Conservation (phyloP, 768 basidiomycete species). For the Chalciporus piperatus region DNA sequence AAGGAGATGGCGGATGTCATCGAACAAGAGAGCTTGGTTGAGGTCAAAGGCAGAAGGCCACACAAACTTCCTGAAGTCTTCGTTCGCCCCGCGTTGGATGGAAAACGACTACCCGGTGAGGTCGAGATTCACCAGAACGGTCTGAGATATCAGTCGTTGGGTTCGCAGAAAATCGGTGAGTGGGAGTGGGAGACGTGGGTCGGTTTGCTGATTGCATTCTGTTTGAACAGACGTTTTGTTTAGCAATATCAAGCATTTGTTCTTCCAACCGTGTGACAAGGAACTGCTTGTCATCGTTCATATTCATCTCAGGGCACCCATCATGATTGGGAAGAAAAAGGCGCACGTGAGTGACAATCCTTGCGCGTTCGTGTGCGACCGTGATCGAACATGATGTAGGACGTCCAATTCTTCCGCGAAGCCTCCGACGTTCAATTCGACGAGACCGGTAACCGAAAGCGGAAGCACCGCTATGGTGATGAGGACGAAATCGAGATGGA, state of each 20-base stretch:
- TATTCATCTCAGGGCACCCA: slow-evolving; percentile 88
- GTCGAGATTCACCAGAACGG: slow-evolving; percentile 98
- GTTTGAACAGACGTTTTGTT: slow-evolving; percentile 76
- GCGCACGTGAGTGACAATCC: slow-evolving; percentile 62
- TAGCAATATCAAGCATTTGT: slow-evolving; percentile 96
- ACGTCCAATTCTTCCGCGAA: slow-evolving; percentile 98
- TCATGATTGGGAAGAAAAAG: slow-evolving; percentile 99
- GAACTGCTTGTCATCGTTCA: slow-evolving; percentile 95
- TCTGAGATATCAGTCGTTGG: slow-evolving; percentile 86
- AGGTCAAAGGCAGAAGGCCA: slow-evolving; percentile 86
- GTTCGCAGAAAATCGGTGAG: slow-evolving; percentile 88
- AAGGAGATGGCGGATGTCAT: slow-evolving; percentile 98
- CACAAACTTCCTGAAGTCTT: slow-evolving; percentile 88
- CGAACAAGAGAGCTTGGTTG: slow-evolving; percentile 87
- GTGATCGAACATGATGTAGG: slow-evolving; percentile 43
- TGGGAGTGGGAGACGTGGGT: slow-evolving; percentile 1
- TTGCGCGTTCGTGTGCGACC: not conserved
- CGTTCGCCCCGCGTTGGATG: slow-evolving; percentile 90
- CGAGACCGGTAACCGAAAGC: slow-evolving; percentile 98
- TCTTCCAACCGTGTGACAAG: slow-evolving; percentile 98
- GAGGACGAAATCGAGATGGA: slow-evolving; percentile 99
- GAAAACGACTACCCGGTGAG: slow-evolving; percentile 94
- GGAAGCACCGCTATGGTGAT: slow-evolving; percentile 95
- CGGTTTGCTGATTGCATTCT: slow-evolving; percentile 1
- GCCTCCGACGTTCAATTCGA: slow-evolving; percentile 97